Percentiles rank a stretch among this genome's conserved stretches.
phyloP scores from a whole-genome alignment of 2,329 filamentous ascomycete species.

The Elsinoe arachidis region DNA sequence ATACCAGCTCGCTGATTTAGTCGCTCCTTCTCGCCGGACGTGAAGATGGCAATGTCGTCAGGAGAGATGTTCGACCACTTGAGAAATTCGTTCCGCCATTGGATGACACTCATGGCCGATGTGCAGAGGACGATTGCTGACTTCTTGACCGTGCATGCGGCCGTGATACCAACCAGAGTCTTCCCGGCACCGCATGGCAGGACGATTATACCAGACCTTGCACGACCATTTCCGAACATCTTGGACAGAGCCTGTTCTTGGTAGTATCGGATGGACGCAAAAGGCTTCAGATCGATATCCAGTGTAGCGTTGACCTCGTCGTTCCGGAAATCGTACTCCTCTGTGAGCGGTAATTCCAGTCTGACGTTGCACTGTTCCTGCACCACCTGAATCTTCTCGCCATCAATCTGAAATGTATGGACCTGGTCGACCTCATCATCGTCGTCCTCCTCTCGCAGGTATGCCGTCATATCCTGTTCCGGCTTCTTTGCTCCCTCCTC shows the following conservation, averaged over 20 bases:
- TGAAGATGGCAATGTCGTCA: conserved; percentile 89
- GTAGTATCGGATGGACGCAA: conserved; percentile 84
- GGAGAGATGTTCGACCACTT: conserved; percentile 99
- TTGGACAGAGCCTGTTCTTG: conserved; percentile 97
- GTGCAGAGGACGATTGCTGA: conserved; percentile 92
- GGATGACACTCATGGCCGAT: conserved; percentile 93
- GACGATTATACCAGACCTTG: conserved; percentile 95
- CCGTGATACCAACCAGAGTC: conserved; percentile 95
- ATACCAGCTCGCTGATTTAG: conserved; percentile 89
- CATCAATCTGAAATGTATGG: conserved; percentile 85
- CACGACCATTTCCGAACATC: conserved; percentile 98
- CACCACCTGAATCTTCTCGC: conserved; percentile 73
- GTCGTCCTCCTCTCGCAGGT: conserved; percentile 63
- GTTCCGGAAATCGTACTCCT: conserved; percentile 95
- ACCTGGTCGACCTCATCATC: conserved; percentile 83
- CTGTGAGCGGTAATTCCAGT: conserved; percentile 77
- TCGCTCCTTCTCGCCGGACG: conserved; percentile 78
- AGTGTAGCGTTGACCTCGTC: conserved; percentile 83
- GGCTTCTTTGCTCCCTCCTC: conserved; percentile 40
- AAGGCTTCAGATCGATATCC: conserved; percentile 85
- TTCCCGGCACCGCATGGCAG: conserved; percentile 94
- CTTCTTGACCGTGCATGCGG: conserved; percentile 96
- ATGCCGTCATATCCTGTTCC: conserved; percentile 56
- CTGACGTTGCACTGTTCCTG: conserved; percentile 76
- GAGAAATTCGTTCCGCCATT: conserved; percentile 93